phyloP scores from a whole-genome alignment of 129 eudicot species.

The Flaveria brownii region DNA sequence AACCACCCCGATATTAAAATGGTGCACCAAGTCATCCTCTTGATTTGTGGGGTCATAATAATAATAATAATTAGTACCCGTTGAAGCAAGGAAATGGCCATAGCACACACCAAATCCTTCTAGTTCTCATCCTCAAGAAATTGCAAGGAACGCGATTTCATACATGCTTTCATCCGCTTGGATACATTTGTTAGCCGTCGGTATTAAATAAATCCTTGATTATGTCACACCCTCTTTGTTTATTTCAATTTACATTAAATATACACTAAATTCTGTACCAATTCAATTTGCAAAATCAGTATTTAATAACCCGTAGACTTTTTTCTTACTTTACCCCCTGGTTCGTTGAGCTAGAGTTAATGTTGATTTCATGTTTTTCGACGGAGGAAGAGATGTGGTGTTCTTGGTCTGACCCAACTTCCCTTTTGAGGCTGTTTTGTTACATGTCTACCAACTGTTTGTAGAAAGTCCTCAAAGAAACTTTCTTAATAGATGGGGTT shows the following conservation, averaged over 20 bases:
- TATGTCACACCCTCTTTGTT: conserved; percentile 23
- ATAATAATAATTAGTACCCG: no score
- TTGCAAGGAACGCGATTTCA: conserved; percentile 13
- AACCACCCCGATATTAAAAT: no score
- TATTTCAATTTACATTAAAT: conserved; percentile 10
- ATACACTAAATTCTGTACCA: conserved; percentile 2
- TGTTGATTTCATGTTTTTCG: conserved; percentile 51
- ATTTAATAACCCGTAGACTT: conserved; percentile 31
- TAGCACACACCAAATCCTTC: background rate
- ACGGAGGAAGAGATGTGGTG: conserved; percentile 7
- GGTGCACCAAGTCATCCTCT: no score
- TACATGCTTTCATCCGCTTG: conserved; percentile 11
- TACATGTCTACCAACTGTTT: conserved; percentile 35
- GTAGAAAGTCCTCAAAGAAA: conserved; percentile 29
- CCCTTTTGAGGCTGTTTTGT: conserved; percentile 38
- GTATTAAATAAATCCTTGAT: conserved; percentile 20
- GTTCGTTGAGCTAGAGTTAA: conserved; percentile 57
- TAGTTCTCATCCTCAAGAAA: conserved; percentile 11
- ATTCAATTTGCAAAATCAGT: conserved; percentile 13
- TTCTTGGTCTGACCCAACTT: conserved; percentile 34
- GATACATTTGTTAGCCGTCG: conserved; percentile 16
- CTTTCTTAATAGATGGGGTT: background rate
- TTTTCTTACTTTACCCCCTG: conserved; percentile 23
- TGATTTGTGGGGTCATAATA: no score
- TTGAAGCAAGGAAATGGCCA: no score